Percentiles rank a stretch among this genome's conserved stretches.
Conservation (phyloP, 108 stramenopile species). For the Ochromonas danica region DNA sequence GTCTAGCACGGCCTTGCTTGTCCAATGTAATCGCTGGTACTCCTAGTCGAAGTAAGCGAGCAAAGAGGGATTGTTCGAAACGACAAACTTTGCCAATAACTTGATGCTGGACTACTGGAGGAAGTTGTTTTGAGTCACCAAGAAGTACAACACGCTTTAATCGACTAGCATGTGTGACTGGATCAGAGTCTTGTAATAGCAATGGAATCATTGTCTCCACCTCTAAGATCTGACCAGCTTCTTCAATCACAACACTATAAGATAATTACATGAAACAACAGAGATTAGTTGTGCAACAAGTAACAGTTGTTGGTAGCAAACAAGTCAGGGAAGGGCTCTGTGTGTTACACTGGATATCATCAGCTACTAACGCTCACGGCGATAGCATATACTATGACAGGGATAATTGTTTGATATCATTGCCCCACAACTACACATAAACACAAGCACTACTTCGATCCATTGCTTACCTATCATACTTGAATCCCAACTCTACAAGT, state of each 20-base stretch:
- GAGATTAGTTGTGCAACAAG: neutral
- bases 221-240: constrained; percentile 94
- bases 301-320: neutral
- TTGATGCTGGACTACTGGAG: constrained; percentile 86
- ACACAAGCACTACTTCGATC: neutral
- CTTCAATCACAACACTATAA: constrained; percentile 84
- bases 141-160: constrained; percentile 90
- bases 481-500: constrained; percentile 83
- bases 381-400: neutral
- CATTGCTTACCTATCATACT: constrained; percentile 73
- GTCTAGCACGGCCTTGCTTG: constrained; percentile 85
- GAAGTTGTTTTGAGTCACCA: constrained; percentile 96
- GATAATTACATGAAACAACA: neutral
- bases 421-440: neutral
- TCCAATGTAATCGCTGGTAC: constrained; percentile 79
- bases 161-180: constrained; percentile 63
- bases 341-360: neutral
- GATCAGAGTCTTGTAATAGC: constrained; percentile 67
- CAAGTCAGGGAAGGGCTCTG: neutral
- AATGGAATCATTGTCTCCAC: constrained; percentile 91
- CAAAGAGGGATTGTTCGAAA: constrained; percentile 88
- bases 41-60: constrained; percentile 82
- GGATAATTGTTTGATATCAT: constrained; percentile 12
- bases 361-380: too few species aligned
- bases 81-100: constrained; percentile 75